Evolutionary conservation across 495 filamentous ascomycete species (phyloP).

Genomic region (Penicillium taxi): DNA sequence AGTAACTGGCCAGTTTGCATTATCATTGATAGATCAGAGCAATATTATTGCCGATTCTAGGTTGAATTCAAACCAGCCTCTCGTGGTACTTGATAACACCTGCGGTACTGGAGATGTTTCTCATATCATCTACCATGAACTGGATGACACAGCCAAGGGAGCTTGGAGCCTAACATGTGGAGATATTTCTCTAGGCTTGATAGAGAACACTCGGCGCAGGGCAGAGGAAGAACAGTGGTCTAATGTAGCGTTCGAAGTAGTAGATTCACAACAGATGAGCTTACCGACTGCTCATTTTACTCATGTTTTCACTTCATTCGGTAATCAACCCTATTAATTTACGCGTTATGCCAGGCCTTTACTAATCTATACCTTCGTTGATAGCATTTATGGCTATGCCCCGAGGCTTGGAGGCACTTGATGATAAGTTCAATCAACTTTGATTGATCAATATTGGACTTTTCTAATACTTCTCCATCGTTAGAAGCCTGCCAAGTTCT

Average conservation of each 20-base stretch:
- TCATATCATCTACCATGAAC: slow-evolving; percentile 16
- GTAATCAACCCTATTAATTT: slow-evolving; percentile 7
- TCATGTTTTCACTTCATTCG: slow-evolving; percentile 32
- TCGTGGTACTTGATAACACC: slow-evolving; percentile 32
- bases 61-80: slow-evolving; percentile 10
- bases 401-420: slow-evolving; percentile 18
- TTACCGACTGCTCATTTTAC: slow-evolving; percentile 24
- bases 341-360: background rate
- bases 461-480: no score
- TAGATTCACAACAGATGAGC: slow-evolving; percentile 30
- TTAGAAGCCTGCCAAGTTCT: slow-evolving; percentile 33
- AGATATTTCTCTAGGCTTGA: slow-evolving; percentile 28
- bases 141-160: slow-evolving; percentile 15
- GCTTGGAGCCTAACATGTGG: slow-evolving; percentile 28
- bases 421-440: slow-evolving; percentile 17
- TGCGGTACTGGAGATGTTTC: slow-evolving; percentile 38
- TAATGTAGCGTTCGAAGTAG: slow-evolving; percentile 19
- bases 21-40: slow-evolving; percentile 24
- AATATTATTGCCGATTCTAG: slow-evolving; percentile 15
- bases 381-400: slow-evolving; percentile 25
- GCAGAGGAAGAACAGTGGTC: slow-evolving; percentile 26
- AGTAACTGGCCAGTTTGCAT: slow-evolving; percentile 24
- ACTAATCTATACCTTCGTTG: background rate
- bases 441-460: background rate
- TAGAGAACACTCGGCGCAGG: slow-evolving; percentile 22